Base-by-base conservation (phyloP, 768 basidiomycete species). In the Tulasnella sp. region DNA sequence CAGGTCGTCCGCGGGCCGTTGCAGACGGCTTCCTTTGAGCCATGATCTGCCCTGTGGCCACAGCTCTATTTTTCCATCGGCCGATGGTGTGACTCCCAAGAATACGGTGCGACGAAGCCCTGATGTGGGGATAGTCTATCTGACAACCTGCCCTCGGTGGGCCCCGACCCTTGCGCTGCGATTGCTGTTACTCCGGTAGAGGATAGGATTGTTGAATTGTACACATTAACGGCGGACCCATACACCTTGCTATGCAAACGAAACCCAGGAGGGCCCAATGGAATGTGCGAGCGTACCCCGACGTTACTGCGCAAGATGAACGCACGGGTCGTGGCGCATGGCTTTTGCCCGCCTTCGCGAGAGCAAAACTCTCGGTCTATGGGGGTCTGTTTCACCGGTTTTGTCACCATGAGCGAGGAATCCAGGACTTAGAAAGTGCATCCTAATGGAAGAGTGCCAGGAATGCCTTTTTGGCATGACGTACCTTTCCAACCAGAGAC, bases 61-160 rank as follows among this genome's bases (percentile, higher is more conserved):
- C 61, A 16, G 61, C 61, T 67, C 61, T 67, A 67, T 67, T 67
- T 67, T 67, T 67, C 61, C 61, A 67, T 67, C 61, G 61, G 61
- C 61, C 61, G 61, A 67, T 67, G 26, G 61, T 67, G 26, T 67
- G 61, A 67, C 61, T 67, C 61, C 61, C 61, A 26, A 67, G 32
- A 35, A 67, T 67, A 67, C 61, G 61, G 61, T 67, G 61, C 61
- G 26, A 67, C 61, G 11, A 26, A 67, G 61, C 61, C 61, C 61
- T 67, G 61, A 67, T 32, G 61, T 15, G 61, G 61, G 61, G 61
- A 67, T 67, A 67, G 61, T 67, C 61, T 67, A 67, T 67, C 61
- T 67, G 61, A 26, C 51, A 51, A 51, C 51, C 51, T 51, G 51
- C 29, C 61, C 61, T 67, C 61, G 61, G 32, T 67, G 61, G 61